Evolutionary conservation across 1,284 basidiomycete species (phyloP), one percentile per base, ranked within the genome.

Genomic region (Heterobasidion parviporum): DNA sequence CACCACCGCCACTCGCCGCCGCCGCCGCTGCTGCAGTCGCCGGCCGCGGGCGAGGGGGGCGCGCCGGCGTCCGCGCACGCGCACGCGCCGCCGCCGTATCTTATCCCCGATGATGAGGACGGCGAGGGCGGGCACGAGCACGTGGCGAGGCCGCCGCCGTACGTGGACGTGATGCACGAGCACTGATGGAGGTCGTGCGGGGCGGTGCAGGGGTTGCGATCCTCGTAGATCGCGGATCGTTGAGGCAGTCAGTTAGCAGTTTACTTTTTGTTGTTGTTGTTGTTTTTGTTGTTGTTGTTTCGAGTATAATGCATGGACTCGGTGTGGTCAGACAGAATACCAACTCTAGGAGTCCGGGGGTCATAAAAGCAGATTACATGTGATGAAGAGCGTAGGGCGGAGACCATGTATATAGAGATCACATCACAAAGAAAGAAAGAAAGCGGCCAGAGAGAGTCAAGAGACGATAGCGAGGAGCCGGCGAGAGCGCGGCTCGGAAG

Each of bases 121-220:
- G 68, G 69, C 43, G 70, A 72, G 53, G 63, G 64, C 46, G 76
- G 76, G 51, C 60, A 67, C 44, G 78, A 79, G 62, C 72, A 75
- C 64, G 78, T 78, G 35, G 69, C 68, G 41, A 68, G 79, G 52
- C 81, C 81, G 14, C 81, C 81, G 52, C 81, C 81, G 53, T 83
- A 83, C 59, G 72, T 80, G 54, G 80, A 81, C 64, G 76, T 68
- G 67, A 58, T 56, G 54, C 61, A 54, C 44, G 53, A 60, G 51
- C 47, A 47, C 38, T 12, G 12, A 41, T 41, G 38, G 2, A 4
- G 12, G 38, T 3, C 38, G n/a, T n/a, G n/a, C 12, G 8, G 2
- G 15, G 8, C 38, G 15, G 38, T 41, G 16, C 20, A n/a, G 20
- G 46, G 20, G 15, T 18, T 49, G 6, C n/a, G 20, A 5, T 26